Percentiles rank a stretch among this genome's conserved stretches.
Evolutionary conservation across 2,329 filamentous ascomycete species (phyloP).

Genomic region (Monilinia fructigena): DNA sequence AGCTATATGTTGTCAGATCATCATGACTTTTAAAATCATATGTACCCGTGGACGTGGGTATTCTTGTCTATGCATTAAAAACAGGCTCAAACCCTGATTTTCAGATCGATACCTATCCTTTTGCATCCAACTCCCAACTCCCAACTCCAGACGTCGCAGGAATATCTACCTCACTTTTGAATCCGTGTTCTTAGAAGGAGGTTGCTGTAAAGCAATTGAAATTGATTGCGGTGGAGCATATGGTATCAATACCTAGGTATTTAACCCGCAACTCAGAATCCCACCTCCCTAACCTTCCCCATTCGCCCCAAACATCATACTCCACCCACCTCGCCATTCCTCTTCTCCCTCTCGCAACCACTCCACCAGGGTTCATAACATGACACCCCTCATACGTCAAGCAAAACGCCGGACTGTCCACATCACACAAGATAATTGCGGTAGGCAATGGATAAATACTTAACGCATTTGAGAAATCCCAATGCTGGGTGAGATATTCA

Average conservation of each 20-base stretch:
- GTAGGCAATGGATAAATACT: conserved; percentile 88
- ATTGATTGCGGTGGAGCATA: neutral
- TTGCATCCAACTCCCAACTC: neutral
- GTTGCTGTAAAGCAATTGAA: neutral
- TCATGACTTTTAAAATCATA: neutral
- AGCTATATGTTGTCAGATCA: neutral
- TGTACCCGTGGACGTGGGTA: neutral
- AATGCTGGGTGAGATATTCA: conserved; percentile 80
- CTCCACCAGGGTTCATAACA: conserved; percentile 84
- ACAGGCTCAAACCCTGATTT: too few relatives aligned
- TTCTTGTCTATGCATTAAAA: neutral
- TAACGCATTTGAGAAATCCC: conserved; percentile 77
- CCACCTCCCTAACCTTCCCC: conserved; percentile 38
- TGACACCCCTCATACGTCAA: conserved; percentile 94
- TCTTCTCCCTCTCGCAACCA: conserved; percentile 68
- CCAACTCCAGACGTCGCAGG: neutral
- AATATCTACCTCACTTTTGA: neutral
- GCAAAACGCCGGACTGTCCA: conserved; percentile 77
- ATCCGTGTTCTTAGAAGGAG: neutral
- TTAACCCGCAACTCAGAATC: conserved; percentile 29
- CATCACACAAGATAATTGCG: conserved; percentile 77
- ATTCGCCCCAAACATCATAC: conserved; percentile 59
- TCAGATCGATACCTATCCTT: neutral
- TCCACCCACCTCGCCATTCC: conserved; percentile 81
- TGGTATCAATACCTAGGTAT: neutral